Conservation (phyloP, 78 protist genomes). For the Dictyostelium intermedium region DNA sequence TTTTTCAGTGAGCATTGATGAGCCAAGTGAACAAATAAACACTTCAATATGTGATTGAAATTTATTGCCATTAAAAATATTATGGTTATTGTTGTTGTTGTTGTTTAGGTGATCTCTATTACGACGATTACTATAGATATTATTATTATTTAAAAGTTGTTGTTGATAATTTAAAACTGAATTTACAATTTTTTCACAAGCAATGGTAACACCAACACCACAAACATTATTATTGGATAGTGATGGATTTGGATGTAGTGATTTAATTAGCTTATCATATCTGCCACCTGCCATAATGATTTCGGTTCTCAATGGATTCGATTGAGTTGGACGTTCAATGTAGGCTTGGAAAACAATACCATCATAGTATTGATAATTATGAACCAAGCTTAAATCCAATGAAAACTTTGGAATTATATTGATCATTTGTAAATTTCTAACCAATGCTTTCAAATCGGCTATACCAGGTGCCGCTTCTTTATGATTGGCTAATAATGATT, state of each 20-base stretch:
- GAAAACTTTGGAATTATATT: slow-evolving; percentile 59
- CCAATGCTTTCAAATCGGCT: not conserved
- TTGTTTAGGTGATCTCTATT: not conserved
- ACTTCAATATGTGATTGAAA: slow-evolving; percentile 28
- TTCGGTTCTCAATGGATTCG: not conserved
- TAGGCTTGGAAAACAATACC: slow-evolving; percentile 75
- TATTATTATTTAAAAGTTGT: not conserved
- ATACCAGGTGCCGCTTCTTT: slow-evolving; percentile 18
- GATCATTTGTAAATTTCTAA: slow-evolving; percentile 52
- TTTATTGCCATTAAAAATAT: not conserved
- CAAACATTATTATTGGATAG: not conserved
- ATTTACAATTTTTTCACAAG: slow-evolving; percentile 65
- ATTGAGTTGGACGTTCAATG: slow-evolving; percentile 1
- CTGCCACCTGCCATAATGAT: slow-evolving; percentile 83
- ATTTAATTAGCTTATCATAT: slow-evolving; percentile 49
- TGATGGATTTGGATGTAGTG: slow-evolving; percentile 12
- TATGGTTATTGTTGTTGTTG: not conserved
- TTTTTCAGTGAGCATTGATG: slow-evolving; percentile 58
- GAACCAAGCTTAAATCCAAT: slow-evolving; percentile 62
- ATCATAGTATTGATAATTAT: slow-evolving; percentile 64
- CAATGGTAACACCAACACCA: slow-evolving; percentile 79
- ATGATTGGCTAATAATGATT: not conserved
- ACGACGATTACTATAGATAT: not conserved
- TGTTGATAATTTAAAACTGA: slow-evolving; percentile 11
- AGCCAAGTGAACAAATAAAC: slow-evolving; percentile 46